Evolutionary conservation across 2,329 filamentous ascomycete species (phyloP).

Genomic region (Cladorrhinum sp.): DNA sequence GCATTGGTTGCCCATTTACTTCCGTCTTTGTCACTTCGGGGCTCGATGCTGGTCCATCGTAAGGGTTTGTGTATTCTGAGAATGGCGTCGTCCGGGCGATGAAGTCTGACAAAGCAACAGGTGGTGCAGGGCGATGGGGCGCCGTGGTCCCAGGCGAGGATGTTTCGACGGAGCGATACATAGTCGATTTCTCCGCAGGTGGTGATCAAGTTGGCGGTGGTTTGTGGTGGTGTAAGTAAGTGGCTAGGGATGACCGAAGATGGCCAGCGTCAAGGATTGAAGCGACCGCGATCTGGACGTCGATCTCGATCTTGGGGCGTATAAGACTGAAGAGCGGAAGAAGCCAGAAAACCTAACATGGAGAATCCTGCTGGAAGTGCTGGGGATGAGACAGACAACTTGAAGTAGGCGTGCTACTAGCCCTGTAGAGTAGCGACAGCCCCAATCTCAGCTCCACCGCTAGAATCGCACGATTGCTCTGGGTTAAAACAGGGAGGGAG

Average conservation of each 20-base stretch:
- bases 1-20: background rate
- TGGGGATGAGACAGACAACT: background rate
- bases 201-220: constrained; percentile 9
- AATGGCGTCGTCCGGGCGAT: constrained; percentile 21
- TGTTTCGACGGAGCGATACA: constrained; percentile 17
- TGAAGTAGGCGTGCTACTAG: background rate
- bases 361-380: no score
- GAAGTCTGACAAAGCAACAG: constrained; percentile 28
- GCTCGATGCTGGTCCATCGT: constrained; percentile 14
- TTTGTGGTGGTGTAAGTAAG: background rate
- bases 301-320: background rate
- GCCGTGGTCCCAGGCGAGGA: constrained; percentile 12
- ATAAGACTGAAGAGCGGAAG: background rate
- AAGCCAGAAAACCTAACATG: background rate
- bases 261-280: background rate
- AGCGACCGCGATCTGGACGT: background rate
- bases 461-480: background rate
- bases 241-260: background rate
- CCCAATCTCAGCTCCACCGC: background rate
- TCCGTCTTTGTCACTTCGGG: constrained; percentile 5
- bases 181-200: constrained; percentile 12
- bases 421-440: background rate
- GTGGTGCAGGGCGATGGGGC: constrained; percentile 18
- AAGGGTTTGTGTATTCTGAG: constrained; percentile 18
- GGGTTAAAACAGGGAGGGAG: background rate